Base-by-base conservation (phyloP, 2,329 filamentous ascomycete species). In the Sporothrix brasiliensis region DNA sequence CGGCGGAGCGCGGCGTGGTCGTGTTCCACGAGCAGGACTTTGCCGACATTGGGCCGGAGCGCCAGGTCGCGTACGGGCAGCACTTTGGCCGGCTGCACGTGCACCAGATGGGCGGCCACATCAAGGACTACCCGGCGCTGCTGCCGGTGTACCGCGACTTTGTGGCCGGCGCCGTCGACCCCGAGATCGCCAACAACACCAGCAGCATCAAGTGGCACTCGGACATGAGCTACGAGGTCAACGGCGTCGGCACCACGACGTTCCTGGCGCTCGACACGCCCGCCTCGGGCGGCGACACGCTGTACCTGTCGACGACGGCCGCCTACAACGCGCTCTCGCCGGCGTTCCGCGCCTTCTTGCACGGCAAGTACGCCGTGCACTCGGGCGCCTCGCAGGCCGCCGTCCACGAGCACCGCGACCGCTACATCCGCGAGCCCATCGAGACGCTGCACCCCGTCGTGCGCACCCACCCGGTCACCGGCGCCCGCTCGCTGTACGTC, bases 381-480 rank as follows among this genome's bases (percentile, higher is more conserved):
- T 72, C 71, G 49, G 71, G 71, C 61, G 56, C 71, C 27, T 69
- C 71, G 7, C 71, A 72, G 63, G 71, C 71, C 3, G 61, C 71
- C n/a, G 71, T 72, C 19, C 74, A 93, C 68, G 50, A 70, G 68
- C 71, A 71, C 65, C 67, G 69, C n/a, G 71, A 73, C 34, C 71
- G 69, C 4, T 73, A 70, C 58, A 34, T 73, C n/a, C 78, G 80
- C 4, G 78, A 80, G n/a, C 82, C 82, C 0, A 80, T 84, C 60
- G 82, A 82, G 65, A 81, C 80, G 1, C 78, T 81, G 54, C 82
- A 84, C 70, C 83, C 83, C 0, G 79, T 81, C 2, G 79, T 85
- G 2, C 75, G 81, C 16, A 83, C 82, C 0, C 82, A 85, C 72
- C 81, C 83, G 0, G 81, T 83, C 3, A 83, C 82, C 0, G 78